phyloP scores from a whole-genome alignment of 1,284 basidiomycete genomes.

The Polyporus tsugae region DNA sequence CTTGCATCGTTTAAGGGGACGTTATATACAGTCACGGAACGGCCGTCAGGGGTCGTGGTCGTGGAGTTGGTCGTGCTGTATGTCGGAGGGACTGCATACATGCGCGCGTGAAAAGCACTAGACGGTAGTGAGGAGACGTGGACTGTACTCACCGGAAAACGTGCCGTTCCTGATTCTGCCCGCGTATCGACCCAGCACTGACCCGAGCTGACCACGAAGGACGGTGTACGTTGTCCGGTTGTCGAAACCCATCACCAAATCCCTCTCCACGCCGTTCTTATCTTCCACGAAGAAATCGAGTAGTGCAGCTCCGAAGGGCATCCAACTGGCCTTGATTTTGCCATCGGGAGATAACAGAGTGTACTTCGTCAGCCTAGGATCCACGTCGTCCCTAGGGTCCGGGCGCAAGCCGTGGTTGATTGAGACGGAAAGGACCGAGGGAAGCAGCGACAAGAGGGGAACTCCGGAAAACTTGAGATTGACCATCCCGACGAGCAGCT shows the following conservation, averaged over 20 bases:
- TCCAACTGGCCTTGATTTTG: slow-evolving; percentile 8
- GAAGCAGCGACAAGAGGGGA: slow-evolving; percentile 1
- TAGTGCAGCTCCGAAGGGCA: slow-evolving; percentile 2
- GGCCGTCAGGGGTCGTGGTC: not conserved
- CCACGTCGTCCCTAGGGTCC: not conserved
- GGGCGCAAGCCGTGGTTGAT: not conserved
- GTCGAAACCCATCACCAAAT: slow-evolving; percentile 11
- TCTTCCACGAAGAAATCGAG: slow-evolving; percentile 5
- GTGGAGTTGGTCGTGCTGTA: slow-evolving; percentile 3
- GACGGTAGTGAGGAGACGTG: not conserved
- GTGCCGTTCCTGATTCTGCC: slow-evolving; percentile 6
- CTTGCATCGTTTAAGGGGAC: slow-evolving; percentile 3
- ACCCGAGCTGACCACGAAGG: slow-evolving; percentile 4
- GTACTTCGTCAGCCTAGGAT: slow-evolving; percentile 2
- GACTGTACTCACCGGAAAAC: slow-evolving; percentile 1
- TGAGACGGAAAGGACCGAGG: not conserved
- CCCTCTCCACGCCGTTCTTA: slow-evolving; percentile 3
- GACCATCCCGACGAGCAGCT: not conserved
- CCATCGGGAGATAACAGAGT: not conserved
- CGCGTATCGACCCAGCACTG: slow-evolving; percentile 4
- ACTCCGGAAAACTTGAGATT: not conserved
- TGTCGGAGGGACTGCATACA: slow-evolving; percentile 8
- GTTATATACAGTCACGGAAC: slow-evolving; percentile 1
- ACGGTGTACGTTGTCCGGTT: slow-evolving; percentile 4
- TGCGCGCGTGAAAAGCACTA: not conserved